These are phyloP conservation scores for Syncephalis plumigaleata DNA, from an alignment of 371 early-diverging fungal genomes.

Conservation along the genomic window DNA sequence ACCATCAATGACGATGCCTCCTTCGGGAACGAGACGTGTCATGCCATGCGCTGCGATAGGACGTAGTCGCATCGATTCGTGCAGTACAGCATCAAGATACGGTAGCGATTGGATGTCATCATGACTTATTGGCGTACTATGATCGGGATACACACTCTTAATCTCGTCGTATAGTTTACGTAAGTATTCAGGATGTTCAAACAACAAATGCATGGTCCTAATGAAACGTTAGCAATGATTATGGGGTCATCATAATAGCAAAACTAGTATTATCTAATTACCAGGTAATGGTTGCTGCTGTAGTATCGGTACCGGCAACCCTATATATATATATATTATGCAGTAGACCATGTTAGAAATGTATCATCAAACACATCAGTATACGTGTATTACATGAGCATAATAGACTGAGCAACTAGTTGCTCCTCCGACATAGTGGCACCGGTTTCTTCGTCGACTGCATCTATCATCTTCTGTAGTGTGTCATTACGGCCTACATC, in stretches of 20 bases:
- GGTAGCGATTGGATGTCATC: conserved; percentile 5
- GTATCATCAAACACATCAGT: too few species aligned
- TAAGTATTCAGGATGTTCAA: not conserved
- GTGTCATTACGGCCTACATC: too few species aligned
- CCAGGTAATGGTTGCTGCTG: not conserved
- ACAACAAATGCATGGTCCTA: not conserved
- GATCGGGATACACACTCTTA: not conserved
- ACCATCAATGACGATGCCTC: conserved; percentile 8
- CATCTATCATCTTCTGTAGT: not conserved
- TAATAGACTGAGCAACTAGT: not conserved
- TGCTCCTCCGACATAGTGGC: not conserved
- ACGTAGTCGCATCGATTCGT: conserved; percentile 16
- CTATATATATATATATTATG: not conserved
- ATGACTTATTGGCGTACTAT: not conserved
- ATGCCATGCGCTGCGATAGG: conserved; percentile 10
- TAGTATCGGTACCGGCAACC: not conserved
- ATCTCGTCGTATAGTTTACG: not conserved
- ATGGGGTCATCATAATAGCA: too few species aligned
- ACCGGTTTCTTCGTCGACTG: not conserved
- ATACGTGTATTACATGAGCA: not conserved
- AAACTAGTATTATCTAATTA: too few species aligned
- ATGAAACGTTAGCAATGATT: not conserved
- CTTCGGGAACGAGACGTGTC: conserved; percentile 9
- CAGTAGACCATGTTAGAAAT: too few species aligned
- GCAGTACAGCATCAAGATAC: conserved; percentile 15